These are phyloP conservation scores for Penicillium hordei DNA, from an alignment of 2,329 filamentous ascomycete genomes.

Conservation along the genomic window DNA sequence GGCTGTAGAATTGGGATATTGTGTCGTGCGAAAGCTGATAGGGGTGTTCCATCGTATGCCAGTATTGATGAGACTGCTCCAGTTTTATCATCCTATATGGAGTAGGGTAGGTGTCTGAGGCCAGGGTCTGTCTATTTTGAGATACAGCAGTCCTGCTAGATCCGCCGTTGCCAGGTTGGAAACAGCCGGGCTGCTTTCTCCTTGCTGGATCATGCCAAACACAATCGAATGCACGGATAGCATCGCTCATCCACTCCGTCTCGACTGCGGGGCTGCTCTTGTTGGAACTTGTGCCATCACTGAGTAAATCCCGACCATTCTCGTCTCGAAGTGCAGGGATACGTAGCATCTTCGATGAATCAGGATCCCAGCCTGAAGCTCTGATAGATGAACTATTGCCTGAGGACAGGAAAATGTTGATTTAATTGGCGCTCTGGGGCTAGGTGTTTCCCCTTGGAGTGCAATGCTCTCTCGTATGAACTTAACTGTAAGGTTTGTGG, in stretches of 20 bases:
- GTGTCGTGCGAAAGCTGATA: neutral
- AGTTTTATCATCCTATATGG: neutral
- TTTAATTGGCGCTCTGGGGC: too few species aligned
- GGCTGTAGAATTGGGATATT: constrained; percentile 2
- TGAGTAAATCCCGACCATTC: neutral
- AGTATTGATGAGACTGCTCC: neutral
- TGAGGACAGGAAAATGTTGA: neutral
- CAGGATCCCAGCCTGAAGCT: neutral
- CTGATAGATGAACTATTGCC: neutral
- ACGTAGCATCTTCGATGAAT: neutral
- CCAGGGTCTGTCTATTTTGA: neutral
- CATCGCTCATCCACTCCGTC: neutral
- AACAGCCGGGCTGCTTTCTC: neutral
- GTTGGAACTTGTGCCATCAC: neutral
- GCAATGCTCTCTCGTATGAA: neutral
- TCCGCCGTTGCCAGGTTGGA: neutral
- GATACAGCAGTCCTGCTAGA: neutral
- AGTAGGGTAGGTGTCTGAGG: neutral
- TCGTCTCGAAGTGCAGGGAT: neutral
- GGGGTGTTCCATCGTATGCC: neutral
- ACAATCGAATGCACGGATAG: neutral
- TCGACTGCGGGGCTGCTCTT: neutral
- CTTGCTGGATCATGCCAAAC: neutral
- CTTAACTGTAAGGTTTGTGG: neutral
- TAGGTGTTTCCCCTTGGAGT: neutral